phyloP scores from a whole-genome alignment of 2,329 filamentous ascomycete species.

The Cytospora piceicola region DNA sequence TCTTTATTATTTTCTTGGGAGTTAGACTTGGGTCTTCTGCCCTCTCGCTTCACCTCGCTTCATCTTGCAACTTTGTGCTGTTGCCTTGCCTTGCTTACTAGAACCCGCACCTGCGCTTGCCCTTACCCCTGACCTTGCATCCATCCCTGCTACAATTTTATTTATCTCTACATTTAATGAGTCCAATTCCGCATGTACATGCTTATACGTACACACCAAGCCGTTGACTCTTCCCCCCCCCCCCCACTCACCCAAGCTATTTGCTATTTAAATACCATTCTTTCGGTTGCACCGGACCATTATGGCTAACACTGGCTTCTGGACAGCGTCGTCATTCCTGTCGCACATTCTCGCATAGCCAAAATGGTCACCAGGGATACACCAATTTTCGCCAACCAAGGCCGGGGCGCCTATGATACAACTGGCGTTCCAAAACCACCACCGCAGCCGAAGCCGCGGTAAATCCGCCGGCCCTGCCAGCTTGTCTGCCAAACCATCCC shows the following conservation, averaged over 20 bases:
- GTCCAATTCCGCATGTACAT: slow-evolving; percentile 15
- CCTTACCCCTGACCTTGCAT: slow-evolving; percentile 21
- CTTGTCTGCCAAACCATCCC: slow-evolving; percentile 29
- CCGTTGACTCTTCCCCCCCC: slow-evolving; percentile 5
- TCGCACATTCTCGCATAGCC: slow-evolving; percentile 29
- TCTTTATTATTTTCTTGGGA: too few species aligned
- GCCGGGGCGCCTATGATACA: slow-evolving; percentile 44
- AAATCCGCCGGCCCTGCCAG: slow-evolving; percentile 29
- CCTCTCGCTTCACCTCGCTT: not conserved
- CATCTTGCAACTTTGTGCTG: slow-evolving; percentile 13
- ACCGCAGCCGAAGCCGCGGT: slow-evolving; percentile 42
- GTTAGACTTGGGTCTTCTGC: not conserved
- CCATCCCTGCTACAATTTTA: slow-evolving; percentile 28
- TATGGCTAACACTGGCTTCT: slow-evolving; percentile 34
- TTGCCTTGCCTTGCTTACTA: slow-evolving; percentile 19
- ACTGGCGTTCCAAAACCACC: slow-evolving; percentile 44
- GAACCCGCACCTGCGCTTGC: not conserved
- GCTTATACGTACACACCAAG: not conserved
- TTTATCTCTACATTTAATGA: slow-evolving; percentile 21
- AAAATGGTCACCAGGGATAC: slow-evolving; percentile 41
- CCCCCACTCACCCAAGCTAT: too few species aligned
- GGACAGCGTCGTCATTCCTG: slow-evolving; percentile 22
- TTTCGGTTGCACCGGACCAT: not conserved
- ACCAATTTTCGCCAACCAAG: slow-evolving; percentile 40
- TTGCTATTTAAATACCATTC: not conserved